phyloP scores from a whole-genome alignment of 2,329 filamentous ascomycete species.

The Fusarium mexicanum region DNA sequence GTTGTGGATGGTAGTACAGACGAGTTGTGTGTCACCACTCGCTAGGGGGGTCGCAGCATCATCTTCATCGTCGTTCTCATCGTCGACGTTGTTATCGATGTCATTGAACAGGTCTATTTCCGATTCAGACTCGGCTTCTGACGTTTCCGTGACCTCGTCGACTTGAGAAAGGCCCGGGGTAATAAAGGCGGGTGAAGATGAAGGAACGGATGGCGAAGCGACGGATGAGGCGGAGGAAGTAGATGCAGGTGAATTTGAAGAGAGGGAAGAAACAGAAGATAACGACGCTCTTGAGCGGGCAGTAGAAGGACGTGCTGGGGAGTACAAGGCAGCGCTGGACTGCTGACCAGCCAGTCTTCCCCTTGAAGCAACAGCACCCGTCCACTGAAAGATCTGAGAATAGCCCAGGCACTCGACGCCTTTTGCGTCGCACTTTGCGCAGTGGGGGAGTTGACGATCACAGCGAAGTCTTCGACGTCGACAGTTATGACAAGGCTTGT shows the following conservation, averaged over 20 bases:
- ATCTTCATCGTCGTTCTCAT: conserved; percentile 15
- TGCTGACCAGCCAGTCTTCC: conserved; percentile 55
- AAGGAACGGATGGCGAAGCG: conserved; percentile 25
- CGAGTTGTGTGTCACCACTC: conserved; percentile 42
- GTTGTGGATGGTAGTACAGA: conserved; percentile 36
- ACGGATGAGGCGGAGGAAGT: conserved; percentile 22
- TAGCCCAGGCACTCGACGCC: conserved; percentile 64
- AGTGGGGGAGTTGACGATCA: conserved; percentile 61
- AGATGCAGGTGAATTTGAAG: conserved; percentile 28
- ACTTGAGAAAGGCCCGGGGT: conserved; percentile 27
- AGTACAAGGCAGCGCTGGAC: conserved; percentile 47
- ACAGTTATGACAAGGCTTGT: conserved; percentile 63
- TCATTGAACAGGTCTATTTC: conserved; percentile 18
- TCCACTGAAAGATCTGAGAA: conserved; percentile 63
- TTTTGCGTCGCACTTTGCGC: conserved; percentile 60
- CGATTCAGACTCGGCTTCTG: conserved; percentile 26
- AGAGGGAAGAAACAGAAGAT: conserved; percentile 33
- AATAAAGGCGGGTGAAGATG: conserved; percentile 28
- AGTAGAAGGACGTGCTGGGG: conserved; percentile 22
- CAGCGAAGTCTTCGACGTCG: conserved; percentile 63
- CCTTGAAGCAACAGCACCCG: conserved; percentile 56
- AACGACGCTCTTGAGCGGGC: conserved; percentile 29
- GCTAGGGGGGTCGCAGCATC: conserved; percentile 28
- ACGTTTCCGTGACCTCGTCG: conserved; percentile 21
- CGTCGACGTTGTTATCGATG: background rate